These are phyloP conservation scores for Jackrogersella multiformis DNA, from an alignment of 495 filamentous ascomycete species.

Conservation along the genomic window DNA sequence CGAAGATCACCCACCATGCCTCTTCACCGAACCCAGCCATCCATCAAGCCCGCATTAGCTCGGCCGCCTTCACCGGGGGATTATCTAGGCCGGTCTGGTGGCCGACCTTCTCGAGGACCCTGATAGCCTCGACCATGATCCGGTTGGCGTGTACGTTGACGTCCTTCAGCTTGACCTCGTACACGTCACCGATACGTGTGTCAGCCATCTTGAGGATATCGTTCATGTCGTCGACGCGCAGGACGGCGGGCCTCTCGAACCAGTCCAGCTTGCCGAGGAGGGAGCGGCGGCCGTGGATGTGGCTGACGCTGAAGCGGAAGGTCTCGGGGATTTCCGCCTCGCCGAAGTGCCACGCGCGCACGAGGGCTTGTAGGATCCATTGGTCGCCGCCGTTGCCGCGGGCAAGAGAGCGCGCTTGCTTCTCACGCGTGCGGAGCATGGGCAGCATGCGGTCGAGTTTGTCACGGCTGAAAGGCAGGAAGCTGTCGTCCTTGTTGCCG, in stretches of 20 bases:
- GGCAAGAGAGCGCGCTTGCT: constrained; percentile 45
- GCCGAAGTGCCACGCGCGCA: constrained; percentile 78
- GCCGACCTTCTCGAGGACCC: constrained; percentile 54
- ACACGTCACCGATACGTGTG: constrained; percentile 59
- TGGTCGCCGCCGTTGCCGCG: constrained; percentile 46
- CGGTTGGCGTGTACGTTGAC: constrained; percentile 63
- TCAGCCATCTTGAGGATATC: constrained; percentile 48
- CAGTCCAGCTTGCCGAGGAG: constrained; percentile 50
- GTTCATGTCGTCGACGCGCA: constrained; percentile 48
- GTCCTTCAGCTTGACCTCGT: constrained; percentile 66
- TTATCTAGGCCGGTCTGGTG: too few relatives aligned
- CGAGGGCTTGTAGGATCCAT: constrained; percentile 76
- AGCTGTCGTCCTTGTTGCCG: constrained; percentile 45
- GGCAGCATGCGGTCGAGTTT: constrained; percentile 65
- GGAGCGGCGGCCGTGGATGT: constrained; percentile 20
- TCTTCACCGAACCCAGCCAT: too few relatives aligned
- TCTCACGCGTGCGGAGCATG: constrained; percentile 61
- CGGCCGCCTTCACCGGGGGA: too few relatives aligned
- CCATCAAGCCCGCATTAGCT: too few relatives aligned
- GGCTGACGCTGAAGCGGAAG: constrained; percentile 63
- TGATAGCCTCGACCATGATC: constrained; percentile 63
- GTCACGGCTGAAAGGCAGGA: constrained; percentile 70
- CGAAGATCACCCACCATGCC: too few relatives aligned
- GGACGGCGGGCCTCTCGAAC: constrained; percentile 48
- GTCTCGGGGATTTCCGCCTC: constrained; percentile 69